Evolutionary conservation across 75 land plant genomes (phyloP), one percentile per base, ranked within the genome.

Genomic region (Pinus albicaulis): DNA sequence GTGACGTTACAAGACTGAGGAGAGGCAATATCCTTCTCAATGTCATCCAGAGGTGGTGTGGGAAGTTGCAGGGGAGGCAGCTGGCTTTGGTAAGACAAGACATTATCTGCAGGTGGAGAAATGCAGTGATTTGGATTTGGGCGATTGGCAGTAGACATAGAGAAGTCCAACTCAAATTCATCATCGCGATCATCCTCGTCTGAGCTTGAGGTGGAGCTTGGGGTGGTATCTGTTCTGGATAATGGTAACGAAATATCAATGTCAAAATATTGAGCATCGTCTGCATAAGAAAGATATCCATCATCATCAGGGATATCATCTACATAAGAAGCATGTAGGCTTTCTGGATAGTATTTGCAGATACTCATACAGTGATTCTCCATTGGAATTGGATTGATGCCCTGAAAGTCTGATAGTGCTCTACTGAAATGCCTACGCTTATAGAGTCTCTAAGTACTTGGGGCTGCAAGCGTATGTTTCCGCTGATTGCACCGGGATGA

Each of bases 61-160:
- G 24, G 25, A 59, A 59, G 25, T 59, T 87, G 83, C 41, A 79
- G 71, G 1, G 89, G 79, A 17, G 76, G 77, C 17, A 83, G 71
- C 77, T 44, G 59, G 0, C 90, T 84, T 65, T 85, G 85, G 70
- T 83, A 81, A 61, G 83, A 77, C 38, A 86, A 72, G 3, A 44
- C 52, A 44, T 69, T 38, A 19, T 86, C 83, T 24, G 87, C 78
- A 44, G 52, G 52, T 8, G 83, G 78, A 5, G 84, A 86, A 48
- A 80, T 56, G 5, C 77, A n/a, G 17, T 68, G 78, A 16, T 78
- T 57, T 20, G 55, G n/a, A 22, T 77, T 82, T 19, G 59, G 55
- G 24, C 53, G 77, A 24, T 14, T 26, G 66, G 66, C 26, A 1
- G 16, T 63, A 5, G 84, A 79, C 16, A 85, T 53, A 1, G 80